A percentile compares a stretch with the other conserved stretches of the same genome.
These are phyloP conservation scores for Backusella mclennaniae DNA, from an alignment of 192 early-diverging fungal genomes.

Conservation along the genomic window DNA sequence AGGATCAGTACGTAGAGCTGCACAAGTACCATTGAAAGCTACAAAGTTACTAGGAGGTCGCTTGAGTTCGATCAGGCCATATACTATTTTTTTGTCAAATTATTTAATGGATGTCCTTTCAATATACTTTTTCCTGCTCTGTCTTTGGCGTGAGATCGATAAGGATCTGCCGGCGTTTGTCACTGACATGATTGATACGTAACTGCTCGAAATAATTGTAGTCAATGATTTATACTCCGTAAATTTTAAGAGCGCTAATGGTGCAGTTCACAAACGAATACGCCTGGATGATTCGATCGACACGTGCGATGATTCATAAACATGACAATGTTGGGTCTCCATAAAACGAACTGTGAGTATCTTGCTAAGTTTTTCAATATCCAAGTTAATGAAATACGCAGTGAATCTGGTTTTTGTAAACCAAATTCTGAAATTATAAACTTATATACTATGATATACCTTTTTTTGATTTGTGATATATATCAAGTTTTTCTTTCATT, in stretches of 20 bases:
- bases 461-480: slow-evolving; percentile 74
- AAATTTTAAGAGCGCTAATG: slow-evolving; percentile 96
- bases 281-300: slow-evolving; percentile 82
- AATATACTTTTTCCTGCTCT: slow-evolving; percentile 98
- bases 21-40: slow-evolving; percentile 96
- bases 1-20: slow-evolving; percentile 90
- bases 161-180: slow-evolving; percentile 96
- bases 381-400: slow-evolving; percentile 68
- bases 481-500: slow-evolving; percentile 93
- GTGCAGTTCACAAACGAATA: slow-evolving; percentile 55
- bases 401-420: slow-evolving; percentile 76
- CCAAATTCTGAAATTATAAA: slow-evolving; percentile 58
- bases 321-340: slow-evolving; percentile 69
- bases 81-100: slow-evolving; percentile 99
- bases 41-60: slow-evolving; percentile 89
- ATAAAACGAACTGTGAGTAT: slow-evolving; percentile 65
- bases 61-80: slow-evolving; percentile 96
- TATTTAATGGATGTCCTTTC: slow-evolving; percentile 97
- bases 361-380: slow-evolving; percentile 55
- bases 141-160: slow-evolving; percentile 97
- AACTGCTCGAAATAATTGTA: slow-evolving; percentile 98
- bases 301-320: slow-evolving; percentile 88
- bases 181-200: slow-evolving; percentile 99
- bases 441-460: slow-evolving; percentile 51
- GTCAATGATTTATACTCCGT: slow-evolving; percentile 95